phyloP scores from a whole-genome alignment of 805 yeast species.

The Grigorovia humatica region DNA sequence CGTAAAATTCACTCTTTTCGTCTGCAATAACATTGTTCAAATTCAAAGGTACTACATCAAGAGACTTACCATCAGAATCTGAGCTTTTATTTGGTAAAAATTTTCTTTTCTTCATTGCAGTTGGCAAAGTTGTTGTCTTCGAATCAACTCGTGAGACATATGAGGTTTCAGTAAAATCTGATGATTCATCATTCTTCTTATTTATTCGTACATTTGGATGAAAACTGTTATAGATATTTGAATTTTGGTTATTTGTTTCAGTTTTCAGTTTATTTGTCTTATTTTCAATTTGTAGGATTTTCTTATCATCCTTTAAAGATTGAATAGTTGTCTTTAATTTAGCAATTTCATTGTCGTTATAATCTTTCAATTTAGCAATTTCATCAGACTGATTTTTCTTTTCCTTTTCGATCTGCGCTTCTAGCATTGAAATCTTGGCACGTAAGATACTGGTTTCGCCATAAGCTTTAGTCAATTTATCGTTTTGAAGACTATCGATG shows the following conservation, averaged over 20 bases:
- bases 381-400: slow-evolving; percentile 21
- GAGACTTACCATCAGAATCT: slow-evolving; percentile 1
- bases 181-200: background rate
- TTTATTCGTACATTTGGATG: background rate
- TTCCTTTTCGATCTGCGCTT: slow-evolving; percentile 33
- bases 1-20: slow-evolving; percentile 19
- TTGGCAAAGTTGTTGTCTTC: background rate
- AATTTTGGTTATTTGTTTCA: background rate
- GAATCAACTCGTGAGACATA: background rate
- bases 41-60: slow-evolving; percentile 8
- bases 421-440: slow-evolving; percentile 45
- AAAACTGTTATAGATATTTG: background rate
- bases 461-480: slow-evolving; percentile 39
- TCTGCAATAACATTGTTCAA: slow-evolving; percentile 14
- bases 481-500: background rate
- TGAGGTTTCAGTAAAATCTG: no score
- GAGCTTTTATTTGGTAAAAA: slow-evolving; percentile 1
- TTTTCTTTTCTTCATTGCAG: slow-evolving; percentile 8
- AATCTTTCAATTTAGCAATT: slow-evolving; percentile 16
- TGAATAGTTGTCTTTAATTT: slow-evolving; percentile 34
- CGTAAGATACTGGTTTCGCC: slow-evolving; percentile 80
- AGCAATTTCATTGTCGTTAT: slow-evolving; percentile 27
- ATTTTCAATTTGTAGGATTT: slow-evolving; percentile 42
- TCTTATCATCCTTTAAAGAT: slow-evolving; percentile 43
- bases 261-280: slow-evolving; percentile 16